These are phyloP conservation scores for Jackrogersella minutella DNA, from an alignment of 495 filamentous ascomycete genomes.

Conservation along the genomic window DNA sequence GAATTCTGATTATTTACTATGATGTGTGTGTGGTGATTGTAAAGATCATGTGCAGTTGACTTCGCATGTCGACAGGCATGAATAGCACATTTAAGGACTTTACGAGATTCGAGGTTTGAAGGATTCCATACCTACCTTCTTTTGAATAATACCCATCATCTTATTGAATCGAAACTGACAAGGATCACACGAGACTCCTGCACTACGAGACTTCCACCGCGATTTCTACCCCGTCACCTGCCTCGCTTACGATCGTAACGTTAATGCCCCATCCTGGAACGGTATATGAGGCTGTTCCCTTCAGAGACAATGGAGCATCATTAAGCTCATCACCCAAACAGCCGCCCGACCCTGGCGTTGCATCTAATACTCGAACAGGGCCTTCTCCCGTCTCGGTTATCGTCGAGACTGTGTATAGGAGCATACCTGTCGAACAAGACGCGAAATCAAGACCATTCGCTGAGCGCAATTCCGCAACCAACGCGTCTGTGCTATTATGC, in stretches of 20 bases:
- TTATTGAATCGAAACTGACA: too few relatives aligned
- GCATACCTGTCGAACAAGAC: conserved; percentile 39
- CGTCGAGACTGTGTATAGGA: conserved; percentile 43
- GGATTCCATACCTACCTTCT: too few relatives aligned
- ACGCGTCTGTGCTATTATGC: conserved; percentile 27
- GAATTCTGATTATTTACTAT: too few relatives aligned
- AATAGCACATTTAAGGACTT: too few relatives aligned
- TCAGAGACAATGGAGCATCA: conserved; percentile 34
- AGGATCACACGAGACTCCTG: not conserved
- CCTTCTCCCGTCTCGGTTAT: conserved; percentile 31
- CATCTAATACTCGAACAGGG: conserved; percentile 38
- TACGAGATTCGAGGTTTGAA: too few relatives aligned
- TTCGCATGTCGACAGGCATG: too few relatives aligned
- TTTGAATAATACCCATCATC: too few relatives aligned
- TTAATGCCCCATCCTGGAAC: conserved; percentile 31
- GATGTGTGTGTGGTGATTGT: too few relatives aligned
- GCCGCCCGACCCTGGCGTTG: conserved; percentile 28
- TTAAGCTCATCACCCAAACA: conserved; percentile 41
- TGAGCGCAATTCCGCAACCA: conserved; percentile 40
- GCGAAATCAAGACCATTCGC: conserved; percentile 25
- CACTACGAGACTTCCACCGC: conserved; percentile 27
- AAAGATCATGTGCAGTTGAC: too few relatives aligned
- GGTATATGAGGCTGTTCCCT: conserved; percentile 28
- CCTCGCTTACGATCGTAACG: conserved; percentile 26
- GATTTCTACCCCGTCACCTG: conserved; percentile 23